These are phyloP conservation scores for Opeltia flavorubescens DNA, from an alignment of 495 filamentous ascomycete species.

Conservation along the genomic window DNA sequence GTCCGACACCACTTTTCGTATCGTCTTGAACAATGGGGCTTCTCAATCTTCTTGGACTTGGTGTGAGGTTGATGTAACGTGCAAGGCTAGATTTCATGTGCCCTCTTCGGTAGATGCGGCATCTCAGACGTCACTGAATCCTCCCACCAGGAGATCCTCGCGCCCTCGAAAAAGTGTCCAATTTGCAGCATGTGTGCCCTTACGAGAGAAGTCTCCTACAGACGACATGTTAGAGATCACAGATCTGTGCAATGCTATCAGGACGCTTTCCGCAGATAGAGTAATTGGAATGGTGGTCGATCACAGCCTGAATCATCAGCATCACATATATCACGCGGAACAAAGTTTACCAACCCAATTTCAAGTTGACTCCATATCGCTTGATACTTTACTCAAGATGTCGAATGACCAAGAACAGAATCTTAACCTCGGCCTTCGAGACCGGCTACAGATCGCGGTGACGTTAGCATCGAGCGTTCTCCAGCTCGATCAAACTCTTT, in stretches of 20 bases:
- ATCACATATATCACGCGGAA: background rate
- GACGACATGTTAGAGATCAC: too few relatives aligned
- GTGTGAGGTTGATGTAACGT: conserved; percentile 9
- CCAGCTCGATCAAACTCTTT: conserved; percentile 20
- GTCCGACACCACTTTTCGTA: background rate
- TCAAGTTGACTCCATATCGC: conserved; percentile 1
- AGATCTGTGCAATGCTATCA: too few relatives aligned
- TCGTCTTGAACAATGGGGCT: background rate
- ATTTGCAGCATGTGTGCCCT: too few relatives aligned
- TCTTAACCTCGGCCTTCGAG: conserved; percentile 10
- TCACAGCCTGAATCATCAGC: background rate
- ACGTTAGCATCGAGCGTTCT: conserved; percentile 23
- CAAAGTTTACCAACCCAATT: conserved; percentile 1
- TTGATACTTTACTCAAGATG: conserved; percentile 1
- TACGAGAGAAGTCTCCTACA: too few relatives aligned
- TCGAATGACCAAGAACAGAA: background rate
- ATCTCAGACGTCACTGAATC: background rate
- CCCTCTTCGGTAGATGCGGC: background rate
- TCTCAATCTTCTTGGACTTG: background rate
- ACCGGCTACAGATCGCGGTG: conserved; percentile 20
- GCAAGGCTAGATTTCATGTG: conserved; percentile 4
- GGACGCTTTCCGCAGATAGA: too few relatives aligned
- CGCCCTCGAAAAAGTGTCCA: background rate
- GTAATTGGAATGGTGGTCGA: background rate
- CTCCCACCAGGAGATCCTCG: background rate